Evolutionary conservation across 495 filamentous ascomycete genomes (phyloP), one percentile per base, ranked within the genome.

Genomic region (Xylaria castorea): DNA sequence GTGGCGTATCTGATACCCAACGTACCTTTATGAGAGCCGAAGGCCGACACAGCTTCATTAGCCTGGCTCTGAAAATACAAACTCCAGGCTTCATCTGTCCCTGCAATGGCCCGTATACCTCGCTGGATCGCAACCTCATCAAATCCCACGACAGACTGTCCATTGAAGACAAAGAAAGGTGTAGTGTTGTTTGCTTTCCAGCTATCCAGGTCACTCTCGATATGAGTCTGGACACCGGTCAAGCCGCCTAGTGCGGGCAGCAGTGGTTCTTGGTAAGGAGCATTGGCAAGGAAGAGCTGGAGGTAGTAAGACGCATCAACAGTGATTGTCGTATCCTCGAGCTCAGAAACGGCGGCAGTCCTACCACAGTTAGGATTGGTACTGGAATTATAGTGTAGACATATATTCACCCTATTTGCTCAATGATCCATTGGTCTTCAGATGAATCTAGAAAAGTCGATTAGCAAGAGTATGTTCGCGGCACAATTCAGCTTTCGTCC

Each of bases 241-340:
- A 93, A 87, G 58, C 97, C 97, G 34, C 95, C 97, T 20, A 98
- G 88, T 25, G 97, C 97, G 60, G 94, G 87, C 36, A 98, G 87
- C 25, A 99, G 89, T 30, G 95, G 93, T 77, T 99, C 97, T 67
- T 91, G 91, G 50, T 87, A 87, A 34, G 89, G 88, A 57, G 86
- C 81, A 65, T 89, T 86, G 78, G 89, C 87, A 76, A 95, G 88
- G 66, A 96, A 86, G 11, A 90, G 90, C 75, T 90, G 86, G 66
- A 98, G 88, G 82, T 95, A 99, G 82, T 96, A 90, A 36, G 92
- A 89, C 46, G 94, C 96, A 85, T 99, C 97, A 74, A 99, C 91
- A 74, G 91, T 94, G 74, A 97, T 86, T 32, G 90, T 86, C 50
- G 88, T 86, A 74, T 90, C 92, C 77, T 92, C 90, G 71, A 97